These are phyloP conservation scores for Coccomyxa sp. DNA, from an alignment of 139 green algal species.

Conservation along the genomic window DNA sequence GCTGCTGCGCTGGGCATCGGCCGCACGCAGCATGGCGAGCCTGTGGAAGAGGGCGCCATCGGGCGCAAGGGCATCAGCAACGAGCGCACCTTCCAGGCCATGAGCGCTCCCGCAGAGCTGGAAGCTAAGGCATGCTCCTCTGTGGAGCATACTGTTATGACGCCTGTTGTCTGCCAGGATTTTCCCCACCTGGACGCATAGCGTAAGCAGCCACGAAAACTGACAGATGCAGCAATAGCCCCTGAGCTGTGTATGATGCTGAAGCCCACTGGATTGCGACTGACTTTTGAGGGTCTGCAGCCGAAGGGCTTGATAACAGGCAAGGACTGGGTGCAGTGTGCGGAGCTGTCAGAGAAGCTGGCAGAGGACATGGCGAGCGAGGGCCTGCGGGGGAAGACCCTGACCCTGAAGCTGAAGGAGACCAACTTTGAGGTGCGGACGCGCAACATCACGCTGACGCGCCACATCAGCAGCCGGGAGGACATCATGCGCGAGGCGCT, in stretches of 20 bases:
- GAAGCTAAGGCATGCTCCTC: conserved; percentile 45
- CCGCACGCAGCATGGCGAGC: conserved; percentile 31
- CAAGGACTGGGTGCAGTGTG: conserved; percentile 10
- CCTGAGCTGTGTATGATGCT: background rate
- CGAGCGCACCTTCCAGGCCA: conserved; percentile 74
- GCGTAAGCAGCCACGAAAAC: background rate
- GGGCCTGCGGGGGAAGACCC: conserved; percentile 60
- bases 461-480: conserved; percentile 36
- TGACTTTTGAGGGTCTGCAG: background rate
- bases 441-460: conserved; percentile 43
- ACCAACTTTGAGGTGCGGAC: conserved; percentile 59
- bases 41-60: conserved; percentile 31
- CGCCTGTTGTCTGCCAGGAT: background rate
- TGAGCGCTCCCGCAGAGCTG: conserved; percentile 31
- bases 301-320: background rate
- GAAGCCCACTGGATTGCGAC: no score
- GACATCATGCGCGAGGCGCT: conserved; percentile 56
- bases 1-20: conserved; percentile 56
- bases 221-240: background rate
- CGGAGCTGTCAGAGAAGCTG: conserved; percentile 57
- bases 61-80: conserved; percentile 77
- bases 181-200: background rate
- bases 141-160: background rate
- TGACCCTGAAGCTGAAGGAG: conserved; percentile 86
- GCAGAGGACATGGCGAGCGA: conserved; percentile 63